These are phyloP conservation scores for Pelargonium nanum DNA, from an alignment of 345 rosid species.

Conservation along the genomic window DNA sequence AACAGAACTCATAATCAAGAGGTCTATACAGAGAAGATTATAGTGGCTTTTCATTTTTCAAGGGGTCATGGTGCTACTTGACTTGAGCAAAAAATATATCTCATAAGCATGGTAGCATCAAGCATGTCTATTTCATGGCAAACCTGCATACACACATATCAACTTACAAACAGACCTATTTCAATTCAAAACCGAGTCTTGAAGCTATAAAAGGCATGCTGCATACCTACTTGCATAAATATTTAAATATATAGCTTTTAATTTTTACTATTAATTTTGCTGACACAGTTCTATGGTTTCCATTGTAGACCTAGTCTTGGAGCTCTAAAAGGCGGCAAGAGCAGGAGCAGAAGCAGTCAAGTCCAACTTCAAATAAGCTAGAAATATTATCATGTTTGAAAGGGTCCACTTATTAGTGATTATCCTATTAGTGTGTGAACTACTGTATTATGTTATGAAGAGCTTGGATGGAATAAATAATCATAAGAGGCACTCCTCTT, in stretches of 20 bases:
- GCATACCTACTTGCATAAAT: neutral
- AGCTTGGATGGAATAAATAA: constrained; percentile 20
- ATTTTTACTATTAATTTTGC: too few relatives aligned
- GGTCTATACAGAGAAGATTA: too few relatives aligned
- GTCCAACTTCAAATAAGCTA: constrained; percentile 2
- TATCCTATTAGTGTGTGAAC: constrained; percentile 3
- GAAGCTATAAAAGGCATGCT: constrained; percentile 38
- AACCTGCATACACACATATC: constrained; percentile 1
- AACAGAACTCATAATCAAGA: neutral
- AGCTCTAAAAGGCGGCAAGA: constrained; percentile 6
- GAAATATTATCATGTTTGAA: constrained; percentile 11
- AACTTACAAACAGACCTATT: constrained; percentile 1
- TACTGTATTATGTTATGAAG: constrained; percentile 14
- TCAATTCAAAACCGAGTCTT: constrained; percentile 37
- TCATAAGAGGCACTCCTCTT: constrained; percentile 15
- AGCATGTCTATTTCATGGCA: neutral
- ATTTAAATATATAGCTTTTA: too few relatives aligned
- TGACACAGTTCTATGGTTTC: neutral
- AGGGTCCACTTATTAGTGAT: constrained; percentile 10
- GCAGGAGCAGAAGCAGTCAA: neutral
- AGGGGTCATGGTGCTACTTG: neutral
- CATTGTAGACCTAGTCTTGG: neutral
- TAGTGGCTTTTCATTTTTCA: neutral
- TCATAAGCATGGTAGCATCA: constrained; percentile 1
- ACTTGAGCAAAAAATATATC: neutral